Base-by-base conservation (phyloP, 2,329 filamentous ascomycete genomes). In the Balansia obtecta region DNA sequence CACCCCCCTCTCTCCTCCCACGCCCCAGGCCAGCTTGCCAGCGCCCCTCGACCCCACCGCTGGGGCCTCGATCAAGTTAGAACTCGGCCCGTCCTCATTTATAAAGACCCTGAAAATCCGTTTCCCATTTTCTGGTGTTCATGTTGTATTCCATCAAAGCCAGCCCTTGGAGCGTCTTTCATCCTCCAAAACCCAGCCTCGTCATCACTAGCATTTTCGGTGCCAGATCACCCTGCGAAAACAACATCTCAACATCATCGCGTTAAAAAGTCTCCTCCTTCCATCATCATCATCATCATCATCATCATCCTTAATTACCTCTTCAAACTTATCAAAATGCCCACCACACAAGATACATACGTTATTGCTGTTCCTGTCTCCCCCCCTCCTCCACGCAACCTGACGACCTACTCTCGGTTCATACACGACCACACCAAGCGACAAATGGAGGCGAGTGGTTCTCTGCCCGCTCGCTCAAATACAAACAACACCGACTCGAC, bases 371-470 rank as follows among this genome's bases (percentile, higher is more conserved):
- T 69, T 47, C 65, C 68, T 52, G 54, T 58, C 52, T 69, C 66
- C 49, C 63, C 65, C 22, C 61, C 67, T 57, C 66, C 68, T 48
- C 68, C 66, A 11, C 69, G 71, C 44, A 74, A 73, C 55, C 71
- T 77, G 55, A 74, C 73, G 6, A 76, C 64, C 47, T 85, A 85
- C 57, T 68, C 79, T 13, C 73, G 73, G 53, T 76, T 71, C 51
- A 84, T 85, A 76, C 77, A 80, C 60, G 71, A 76, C 50, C 79
- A 84, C 67, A 84, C 80, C 54, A 81, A 80, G 69, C 70, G 73
- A 50, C 80, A 82, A 62, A 82, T 85, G 77, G 78, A 83, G 54
- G 69, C 71, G 4, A 70, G 71, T 11, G 70, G 74, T 1, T 51
- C 57, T 2, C 50, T 58, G 27, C 44, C 58, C 11, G 45, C 47